Evolutionary conservation across 2,329 filamentous ascomycete genomes (phyloP).

Genomic region (Penicillium sp.): DNA sequence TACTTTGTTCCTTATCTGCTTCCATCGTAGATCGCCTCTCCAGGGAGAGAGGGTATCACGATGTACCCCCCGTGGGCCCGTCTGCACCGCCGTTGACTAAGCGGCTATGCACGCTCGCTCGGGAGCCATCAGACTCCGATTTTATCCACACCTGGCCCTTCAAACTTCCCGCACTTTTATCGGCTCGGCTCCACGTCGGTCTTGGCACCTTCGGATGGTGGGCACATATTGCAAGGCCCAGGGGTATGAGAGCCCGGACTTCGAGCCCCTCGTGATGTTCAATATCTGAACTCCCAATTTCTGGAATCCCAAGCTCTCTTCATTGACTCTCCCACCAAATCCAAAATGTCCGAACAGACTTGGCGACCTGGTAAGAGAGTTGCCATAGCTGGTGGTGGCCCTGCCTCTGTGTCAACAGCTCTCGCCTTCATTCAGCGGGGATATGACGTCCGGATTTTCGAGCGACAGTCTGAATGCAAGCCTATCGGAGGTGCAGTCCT

Average conservation of each 20-base stretch:
- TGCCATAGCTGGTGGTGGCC: conserved; percentile 15
- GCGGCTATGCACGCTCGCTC: too few relatives aligned
- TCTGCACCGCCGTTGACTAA: too few relatives aligned
- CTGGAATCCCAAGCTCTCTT: background rate
- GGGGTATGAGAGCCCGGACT: background rate
- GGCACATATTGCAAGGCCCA: too few relatives aligned
- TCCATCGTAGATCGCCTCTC: too few relatives aligned
- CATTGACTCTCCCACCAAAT: background rate
- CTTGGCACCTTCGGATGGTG: too few relatives aligned
- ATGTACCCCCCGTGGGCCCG: too few relatives aligned
- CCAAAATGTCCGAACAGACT: background rate
- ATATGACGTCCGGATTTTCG: conserved; percentile 12
- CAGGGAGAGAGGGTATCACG: too few relatives aligned
- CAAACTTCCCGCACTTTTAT: background rate
- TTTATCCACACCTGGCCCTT: background rate
- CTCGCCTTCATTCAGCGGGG: conserved; percentile 12
- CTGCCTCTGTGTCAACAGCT: conserved; percentile 8
- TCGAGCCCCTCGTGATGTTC: background rate
- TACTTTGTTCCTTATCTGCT: too few relatives aligned
- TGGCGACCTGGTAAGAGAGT: conserved; percentile 15
- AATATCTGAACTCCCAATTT: background rate
- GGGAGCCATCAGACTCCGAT: too few relatives aligned
- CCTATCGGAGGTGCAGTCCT: conserved; percentile 15
- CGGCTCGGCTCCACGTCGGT: background rate
- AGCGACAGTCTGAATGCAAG: conserved; percentile 11